Evolutionary conservation across 805 yeast species (phyloP).

Genomic region (Jamesozyma gamospora): DNA sequence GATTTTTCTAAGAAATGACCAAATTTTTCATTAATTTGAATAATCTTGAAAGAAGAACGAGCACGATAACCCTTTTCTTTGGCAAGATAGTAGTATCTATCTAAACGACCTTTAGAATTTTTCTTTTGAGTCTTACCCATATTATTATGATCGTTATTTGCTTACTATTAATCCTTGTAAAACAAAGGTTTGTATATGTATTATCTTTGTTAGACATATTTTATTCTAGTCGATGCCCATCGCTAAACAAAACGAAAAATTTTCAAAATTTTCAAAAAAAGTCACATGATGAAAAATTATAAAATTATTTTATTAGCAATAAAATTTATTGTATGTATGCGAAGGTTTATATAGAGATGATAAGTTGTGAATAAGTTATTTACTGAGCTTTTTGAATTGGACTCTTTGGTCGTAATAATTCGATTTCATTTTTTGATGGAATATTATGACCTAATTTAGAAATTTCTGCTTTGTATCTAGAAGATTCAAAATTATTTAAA

Average conservation of each 20-base stretch:
- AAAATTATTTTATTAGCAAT: no score
- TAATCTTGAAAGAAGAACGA: constrained; percentile 91
- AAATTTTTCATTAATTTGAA: constrained; percentile 92
- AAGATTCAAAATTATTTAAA: constrained; percentile 55
- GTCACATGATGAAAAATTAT: constrained; percentile 1
- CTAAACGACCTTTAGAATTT: constrained; percentile 97
- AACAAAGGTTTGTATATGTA: no score
- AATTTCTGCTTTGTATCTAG: constrained; percentile 37
- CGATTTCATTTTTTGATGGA: constrained; percentile 65
- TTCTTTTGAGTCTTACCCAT: constrained; percentile 94
- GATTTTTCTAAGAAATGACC: constrained; percentile 92
- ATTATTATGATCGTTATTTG: no score
- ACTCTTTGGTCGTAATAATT: constrained; percentile 72
- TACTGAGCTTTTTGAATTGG: constrained; percentile 36
- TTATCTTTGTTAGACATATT: no score
- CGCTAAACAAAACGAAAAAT: constrained; percentile 4
- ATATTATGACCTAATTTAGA: constrained; percentile 42
- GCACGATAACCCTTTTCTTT: constrained; percentile 98
- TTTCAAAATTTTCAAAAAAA: not conserved
- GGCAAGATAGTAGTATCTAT: constrained; percentile 90
- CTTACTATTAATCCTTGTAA: no score
- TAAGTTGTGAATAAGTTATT: no score
- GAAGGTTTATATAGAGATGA: no score
- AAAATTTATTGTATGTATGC: no score
- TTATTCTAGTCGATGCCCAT: constrained; percentile 5